Conservation (phyloP, 192 early-diverging fungal genomes). For the Irineochytrium annulatum region DNA sequence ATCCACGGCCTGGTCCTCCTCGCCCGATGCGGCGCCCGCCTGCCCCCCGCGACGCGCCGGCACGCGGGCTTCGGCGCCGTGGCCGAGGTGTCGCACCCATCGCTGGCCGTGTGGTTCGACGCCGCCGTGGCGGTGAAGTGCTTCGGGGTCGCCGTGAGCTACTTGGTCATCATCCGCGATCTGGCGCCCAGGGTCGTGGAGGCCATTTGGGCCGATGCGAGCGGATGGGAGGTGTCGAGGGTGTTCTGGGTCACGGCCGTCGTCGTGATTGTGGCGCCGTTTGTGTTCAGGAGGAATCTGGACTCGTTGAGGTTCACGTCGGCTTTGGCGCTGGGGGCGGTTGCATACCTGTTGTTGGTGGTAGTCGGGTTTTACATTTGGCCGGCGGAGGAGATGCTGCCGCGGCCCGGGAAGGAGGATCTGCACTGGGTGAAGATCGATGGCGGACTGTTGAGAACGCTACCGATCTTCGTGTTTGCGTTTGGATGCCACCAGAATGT, state of each 20-base stretch:
- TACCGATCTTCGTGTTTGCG: conserved; percentile 98
- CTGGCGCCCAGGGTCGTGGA: conserved; percentile 62
- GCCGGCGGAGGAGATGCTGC: conserved; percentile 31
- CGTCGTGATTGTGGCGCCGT: conserved; percentile 67
- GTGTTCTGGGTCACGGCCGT: conserved; percentile 81
- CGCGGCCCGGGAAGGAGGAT: conserved; percentile 22
- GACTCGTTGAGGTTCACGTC: conserved; percentile 90
- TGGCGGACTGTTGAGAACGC: conserved; percentile 64
- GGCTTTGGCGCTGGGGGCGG: conserved; percentile 74
- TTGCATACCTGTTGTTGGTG: conserved; percentile 80
- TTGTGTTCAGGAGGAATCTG: conserved; percentile 74
- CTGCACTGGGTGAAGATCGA: conserved; percentile 48
- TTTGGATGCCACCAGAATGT: conserved; percentile 99
- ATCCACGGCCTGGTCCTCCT: conserved; percentile 83
- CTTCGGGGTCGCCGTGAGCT: conserved; percentile 93
- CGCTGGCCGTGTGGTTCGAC: conserved; percentile 85
- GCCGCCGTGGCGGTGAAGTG: conserved; percentile 97
- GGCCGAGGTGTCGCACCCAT: conserved; percentile 85
- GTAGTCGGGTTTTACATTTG: conserved; percentile 70
- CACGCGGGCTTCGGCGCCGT: conserved; percentile 86
- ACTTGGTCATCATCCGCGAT: conserved; percentile 93
- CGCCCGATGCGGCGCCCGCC: conserved; percentile 67
- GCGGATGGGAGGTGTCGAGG: conserved; percentile 22
- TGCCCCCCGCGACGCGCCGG: conserved; percentile 75
- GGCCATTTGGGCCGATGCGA: conserved; percentile 26